A percentile compares a stretch with the other conserved stretches of the same genome.
Evolutionary conservation across 805 yeast genomes (phyloP).

Genomic region (Kluyveromyces aestuarii): DNA sequence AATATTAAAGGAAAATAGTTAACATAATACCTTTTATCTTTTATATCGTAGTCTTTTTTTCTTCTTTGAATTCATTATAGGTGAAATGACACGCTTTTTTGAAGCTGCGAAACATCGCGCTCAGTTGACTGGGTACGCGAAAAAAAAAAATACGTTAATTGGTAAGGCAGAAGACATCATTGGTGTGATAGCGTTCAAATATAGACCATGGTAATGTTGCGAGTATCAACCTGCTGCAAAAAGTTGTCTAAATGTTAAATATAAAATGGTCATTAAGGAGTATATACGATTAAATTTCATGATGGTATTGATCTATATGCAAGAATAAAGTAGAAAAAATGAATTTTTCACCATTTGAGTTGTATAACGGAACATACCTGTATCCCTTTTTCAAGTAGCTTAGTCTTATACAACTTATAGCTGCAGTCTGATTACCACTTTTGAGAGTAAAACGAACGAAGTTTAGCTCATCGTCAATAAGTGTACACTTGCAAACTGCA

Average conservation of each 20-base stretch:
- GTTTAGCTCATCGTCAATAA: constrained; percentile 35
- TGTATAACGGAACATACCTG: constrained; percentile 71
- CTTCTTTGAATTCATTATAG: no score
- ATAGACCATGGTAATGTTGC: background rate
- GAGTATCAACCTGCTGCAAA: background rate
- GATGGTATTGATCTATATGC: constrained; percentile 2
- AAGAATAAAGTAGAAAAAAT: constrained; percentile 49
- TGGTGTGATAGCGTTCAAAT: no score
- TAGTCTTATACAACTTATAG: constrained; percentile 52
- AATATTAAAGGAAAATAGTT: no score
- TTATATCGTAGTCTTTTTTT: no score
- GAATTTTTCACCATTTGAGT: constrained; percentile 71
- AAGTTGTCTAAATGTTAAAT: background rate
- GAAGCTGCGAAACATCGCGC: background rate
- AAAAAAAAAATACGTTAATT: no score
- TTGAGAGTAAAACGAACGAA: constrained; percentile 49
- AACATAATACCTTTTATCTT: no score
- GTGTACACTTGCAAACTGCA: constrained; percentile 35
- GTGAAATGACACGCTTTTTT: no score
- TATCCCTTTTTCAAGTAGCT: constrained; percentile 67
- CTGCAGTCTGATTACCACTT: constrained; percentile 38
- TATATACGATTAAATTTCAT: background rate
- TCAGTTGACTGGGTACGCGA: background rate
- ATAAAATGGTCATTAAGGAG: no score
- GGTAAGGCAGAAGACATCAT: no score